phyloP scores from a whole-genome alignment of 2,329 filamentous ascomycete genomes.

The Beauveria pseudobassiana region DNA sequence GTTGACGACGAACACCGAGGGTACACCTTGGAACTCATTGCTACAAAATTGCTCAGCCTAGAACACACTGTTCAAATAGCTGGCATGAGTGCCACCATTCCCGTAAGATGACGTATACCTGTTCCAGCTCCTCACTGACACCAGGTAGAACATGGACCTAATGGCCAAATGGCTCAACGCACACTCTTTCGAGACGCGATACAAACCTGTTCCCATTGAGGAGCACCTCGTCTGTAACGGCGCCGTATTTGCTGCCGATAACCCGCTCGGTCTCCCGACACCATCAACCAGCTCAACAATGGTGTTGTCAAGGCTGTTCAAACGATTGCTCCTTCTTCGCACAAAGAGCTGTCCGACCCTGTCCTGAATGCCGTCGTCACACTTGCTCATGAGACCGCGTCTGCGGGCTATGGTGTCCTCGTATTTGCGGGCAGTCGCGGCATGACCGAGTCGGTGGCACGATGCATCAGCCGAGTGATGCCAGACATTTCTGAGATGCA shows the following conservation, averaged over 20 bases:
- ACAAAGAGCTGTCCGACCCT: slow-evolving; percentile 56
- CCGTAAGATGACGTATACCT: slow-evolving; percentile 36
- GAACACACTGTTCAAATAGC: slow-evolving; percentile 62
- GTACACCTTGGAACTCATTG: slow-evolving; percentile 67
- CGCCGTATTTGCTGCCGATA: slow-evolving; percentile 53
- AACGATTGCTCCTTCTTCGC: slow-evolving; percentile 45
- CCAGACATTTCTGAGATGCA: slow-evolving; percentile 42
- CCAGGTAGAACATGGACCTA: slow-evolving; percentile 55
- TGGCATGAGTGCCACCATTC: slow-evolving; percentile 74
- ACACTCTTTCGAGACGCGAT: slow-evolving; percentile 65
- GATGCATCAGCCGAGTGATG: slow-evolving; percentile 59
- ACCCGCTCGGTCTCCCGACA: slow-evolving; percentile 49
- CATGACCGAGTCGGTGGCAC: slow-evolving; percentile 61
- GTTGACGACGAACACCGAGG: slow-evolving; percentile 68
- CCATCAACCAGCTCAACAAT: slow-evolving; percentile 42
- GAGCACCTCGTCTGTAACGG: slow-evolving; percentile 69
- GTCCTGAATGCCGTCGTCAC: slow-evolving; percentile 64
- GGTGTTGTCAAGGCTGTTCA: slow-evolving; percentile 30
- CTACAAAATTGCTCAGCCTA: slow-evolving; percentile 64
- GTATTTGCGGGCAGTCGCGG: slow-evolving; percentile 66
- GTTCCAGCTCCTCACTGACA: background rate
- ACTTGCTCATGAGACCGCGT: slow-evolving; percentile 60
- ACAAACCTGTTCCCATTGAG: slow-evolving; percentile 67
- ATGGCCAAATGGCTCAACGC: slow-evolving; percentile 64
- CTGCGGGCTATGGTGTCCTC: slow-evolving; percentile 61